Evolutionary conservation across 495 filamentous ascomycete genomes (phyloP).

Genomic region (Aspergillus kassunensis): DNA sequence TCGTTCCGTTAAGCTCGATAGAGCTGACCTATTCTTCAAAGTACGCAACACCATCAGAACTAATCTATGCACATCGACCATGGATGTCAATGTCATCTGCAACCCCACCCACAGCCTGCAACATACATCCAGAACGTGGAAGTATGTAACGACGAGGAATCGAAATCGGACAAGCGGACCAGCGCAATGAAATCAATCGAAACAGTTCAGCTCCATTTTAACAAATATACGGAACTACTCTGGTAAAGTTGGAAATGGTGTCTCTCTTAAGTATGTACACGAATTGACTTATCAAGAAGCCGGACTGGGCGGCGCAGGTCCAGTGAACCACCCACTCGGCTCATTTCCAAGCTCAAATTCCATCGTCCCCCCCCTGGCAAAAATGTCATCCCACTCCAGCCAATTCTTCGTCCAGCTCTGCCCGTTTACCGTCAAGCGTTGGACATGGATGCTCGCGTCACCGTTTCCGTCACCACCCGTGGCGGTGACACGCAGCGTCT

Average conservation of each 20-base stretch:
- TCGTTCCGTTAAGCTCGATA: too few species aligned
- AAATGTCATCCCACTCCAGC: conserved; percentile 53
- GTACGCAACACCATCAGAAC: too few species aligned
- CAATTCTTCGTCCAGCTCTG: conserved; percentile 48
- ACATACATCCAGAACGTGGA: too few species aligned
- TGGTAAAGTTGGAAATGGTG: background rate
- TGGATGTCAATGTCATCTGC: too few species aligned
- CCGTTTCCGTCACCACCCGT: conserved; percentile 41
- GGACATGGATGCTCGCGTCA: conserved; percentile 41
- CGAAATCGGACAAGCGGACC: too few species aligned
- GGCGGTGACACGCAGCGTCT: conserved; percentile 42
- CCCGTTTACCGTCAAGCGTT: conserved; percentile 48
- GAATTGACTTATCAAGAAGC: conserved; percentile 25
- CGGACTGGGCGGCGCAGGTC: conserved; percentile 51
- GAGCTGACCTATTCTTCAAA: too few species aligned
- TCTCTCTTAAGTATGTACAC: background rate
- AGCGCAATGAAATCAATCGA: too few species aligned
- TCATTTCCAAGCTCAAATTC: conserved; percentile 49
- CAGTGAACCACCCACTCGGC: conserved; percentile 44
- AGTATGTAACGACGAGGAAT: too few species aligned
- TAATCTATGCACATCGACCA: too few species aligned
- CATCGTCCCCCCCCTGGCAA: conserved; percentile 49
- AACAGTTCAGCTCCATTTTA: too few species aligned
- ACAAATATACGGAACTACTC: too few species aligned
- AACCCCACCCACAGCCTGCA: too few species aligned